Conservation (phyloP, 495 filamentous ascomycete genomes). For the Lophiotrema nucula region DNA sequence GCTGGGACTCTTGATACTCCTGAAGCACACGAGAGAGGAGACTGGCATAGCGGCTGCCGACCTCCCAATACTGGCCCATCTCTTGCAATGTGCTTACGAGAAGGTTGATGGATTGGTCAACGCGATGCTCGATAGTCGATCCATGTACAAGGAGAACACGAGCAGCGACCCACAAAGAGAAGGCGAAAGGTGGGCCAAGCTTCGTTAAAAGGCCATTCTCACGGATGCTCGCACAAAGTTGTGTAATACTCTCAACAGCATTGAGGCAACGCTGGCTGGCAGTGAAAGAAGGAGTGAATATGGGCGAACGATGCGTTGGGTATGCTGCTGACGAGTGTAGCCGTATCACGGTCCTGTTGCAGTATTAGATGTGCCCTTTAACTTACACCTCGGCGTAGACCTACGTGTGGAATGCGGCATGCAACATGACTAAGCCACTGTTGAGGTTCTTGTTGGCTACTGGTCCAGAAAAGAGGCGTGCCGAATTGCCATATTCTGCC, state of each 20-base stretch:
- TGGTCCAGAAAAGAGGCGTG: slow-evolving; percentile 63
- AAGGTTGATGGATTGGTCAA: slow-evolving; percentile 71
- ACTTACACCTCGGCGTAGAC: slow-evolving; percentile 27
- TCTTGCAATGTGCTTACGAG: slow-evolving; percentile 77
- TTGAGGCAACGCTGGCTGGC: slow-evolving; percentile 76
- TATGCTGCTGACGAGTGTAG: slow-evolving; percentile 92
- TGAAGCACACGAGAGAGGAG: slow-evolving; percentile 79
- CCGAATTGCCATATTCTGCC: slow-evolving; percentile 75
- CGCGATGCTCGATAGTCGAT: slow-evolving; percentile 77
- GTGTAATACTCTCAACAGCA: slow-evolving; percentile 80
- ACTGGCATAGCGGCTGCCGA: slow-evolving; percentile 77
- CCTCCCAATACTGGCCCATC: slow-evolving; percentile 80
- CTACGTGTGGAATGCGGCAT: slow-evolving; percentile 71
- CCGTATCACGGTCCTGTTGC: slow-evolving; percentile 73
- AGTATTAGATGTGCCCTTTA: slow-evolving; percentile 14
- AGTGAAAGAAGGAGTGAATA: slow-evolving; percentile 81
- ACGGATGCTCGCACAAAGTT: slow-evolving; percentile 70
- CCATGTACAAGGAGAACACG: slow-evolving; percentile 82
- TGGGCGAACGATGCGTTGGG: slow-evolving; percentile 77
- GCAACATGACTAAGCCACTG: slow-evolving; percentile 86
- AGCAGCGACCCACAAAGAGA: slow-evolving; percentile 89
- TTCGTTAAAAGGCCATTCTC: slow-evolving; percentile 70
- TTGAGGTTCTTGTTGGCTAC: slow-evolving; percentile 65
- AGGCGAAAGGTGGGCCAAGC: slow-evolving; percentile 83
- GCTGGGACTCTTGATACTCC: slow-evolving; percentile 75